A percentile compares a stretch with the other conserved stretches of the same genome.
These are phyloP conservation scores for Hypocrella siamensis DNA, from an alignment of 2,329 filamentous ascomycete species.

Conservation along the genomic window DNA sequence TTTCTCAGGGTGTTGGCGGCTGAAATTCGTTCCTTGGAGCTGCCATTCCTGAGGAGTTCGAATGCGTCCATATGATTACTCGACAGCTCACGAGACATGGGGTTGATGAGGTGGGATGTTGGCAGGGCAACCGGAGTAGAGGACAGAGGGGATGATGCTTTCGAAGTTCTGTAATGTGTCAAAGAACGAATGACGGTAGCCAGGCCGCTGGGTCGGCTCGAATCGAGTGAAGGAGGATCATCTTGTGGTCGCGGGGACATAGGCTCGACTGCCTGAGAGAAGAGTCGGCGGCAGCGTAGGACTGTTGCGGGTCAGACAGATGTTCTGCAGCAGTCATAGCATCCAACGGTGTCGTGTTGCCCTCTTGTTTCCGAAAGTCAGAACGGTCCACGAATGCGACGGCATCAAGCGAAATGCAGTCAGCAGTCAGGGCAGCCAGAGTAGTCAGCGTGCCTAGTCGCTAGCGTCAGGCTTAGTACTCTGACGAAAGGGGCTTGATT, in stretches of 20 bases:
- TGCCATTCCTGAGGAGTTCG: constrained; percentile 36
- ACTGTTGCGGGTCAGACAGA: constrained; percentile 2
- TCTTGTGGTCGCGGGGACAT: constrained; percentile 48
- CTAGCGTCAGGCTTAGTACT: too few relatives aligned
- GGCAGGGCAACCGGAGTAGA: constrained; percentile 21
- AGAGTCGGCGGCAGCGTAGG: constrained; percentile 2
- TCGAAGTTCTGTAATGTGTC: constrained; percentile 37
- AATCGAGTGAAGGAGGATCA: constrained; percentile 37
- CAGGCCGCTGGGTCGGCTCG: constrained; percentile 38
- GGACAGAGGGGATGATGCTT: constrained; percentile 29
- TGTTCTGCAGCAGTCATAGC: not conserved
- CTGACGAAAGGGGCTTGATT: too few relatives aligned
- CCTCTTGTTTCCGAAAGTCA: not conserved
- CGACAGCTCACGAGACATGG: constrained; percentile 26
- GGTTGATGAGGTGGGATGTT: constrained; percentile 29
- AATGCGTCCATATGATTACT: constrained; percentile 37
- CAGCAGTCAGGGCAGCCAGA: too few relatives aligned
- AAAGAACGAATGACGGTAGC: constrained; percentile 49
- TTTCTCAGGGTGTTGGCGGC: constrained; percentile 42
- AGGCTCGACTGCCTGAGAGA: constrained; percentile 22
- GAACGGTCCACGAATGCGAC: too few relatives aligned
- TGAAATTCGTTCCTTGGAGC: constrained; percentile 34
- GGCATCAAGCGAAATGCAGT: not conserved
- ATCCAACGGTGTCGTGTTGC: not conserved
- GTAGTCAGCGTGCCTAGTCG: too few relatives aligned